These are phyloP conservation scores for Oryza australiensis DNA, from an alignment of 176 grass and related monocot genomes.

Conservation along the genomic window DNA sequence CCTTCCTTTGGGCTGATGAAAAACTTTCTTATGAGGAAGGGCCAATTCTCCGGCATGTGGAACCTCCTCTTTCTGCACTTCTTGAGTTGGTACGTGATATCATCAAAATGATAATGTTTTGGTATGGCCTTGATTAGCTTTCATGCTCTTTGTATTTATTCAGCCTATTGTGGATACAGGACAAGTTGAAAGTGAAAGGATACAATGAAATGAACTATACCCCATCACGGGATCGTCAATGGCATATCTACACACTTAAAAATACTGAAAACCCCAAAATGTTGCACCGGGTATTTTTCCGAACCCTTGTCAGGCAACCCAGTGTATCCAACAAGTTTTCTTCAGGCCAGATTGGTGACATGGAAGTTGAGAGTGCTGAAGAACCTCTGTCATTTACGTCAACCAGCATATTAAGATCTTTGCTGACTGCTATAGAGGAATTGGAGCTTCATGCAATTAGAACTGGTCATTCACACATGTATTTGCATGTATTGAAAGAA, in stretches of 20 bases:
- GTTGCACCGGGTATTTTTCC: slow-evolving; percentile 87
- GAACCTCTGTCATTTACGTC: slow-evolving; percentile 76
- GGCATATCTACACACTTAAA: slow-evolving; percentile 87
- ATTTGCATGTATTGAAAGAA: slow-evolving; percentile 72
- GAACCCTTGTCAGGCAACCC: slow-evolving; percentile 84
- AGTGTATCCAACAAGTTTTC: slow-evolving; percentile 53
- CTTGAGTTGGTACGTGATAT: slow-evolving; percentile 77
- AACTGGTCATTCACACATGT: slow-evolving; percentile 95
- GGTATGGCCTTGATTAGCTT: slow-evolving; percentile 21
- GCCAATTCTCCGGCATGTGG: slow-evolving; percentile 80
- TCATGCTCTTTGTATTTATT: slow-evolving; percentile 15
- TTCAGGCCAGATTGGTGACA: slow-evolving; percentile 44
- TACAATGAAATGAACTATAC: slow-evolving; percentile 89
- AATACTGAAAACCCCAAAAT: slow-evolving; percentile 67
- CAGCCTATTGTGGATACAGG: slow-evolving; percentile 48
- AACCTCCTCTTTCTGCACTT: slow-evolving; percentile 87
- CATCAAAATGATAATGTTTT: slow-evolving; percentile 19
- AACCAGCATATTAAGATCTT: slow-evolving; percentile 75
- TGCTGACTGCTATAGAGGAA: slow-evolving; percentile 87
- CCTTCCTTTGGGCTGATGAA: slow-evolving; percentile 79
- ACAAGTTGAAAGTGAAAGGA: slow-evolving; percentile 84
- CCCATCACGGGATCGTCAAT: slow-evolving; percentile 91
- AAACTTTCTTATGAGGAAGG: slow-evolving; percentile 78
- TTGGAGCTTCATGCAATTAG: slow-evolving; percentile 83
- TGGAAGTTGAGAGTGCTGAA: slow-evolving; percentile 38